Conservation (phyloP, 768 basidiomycete species). For the Omphalotus guepiniiformis region DNA sequence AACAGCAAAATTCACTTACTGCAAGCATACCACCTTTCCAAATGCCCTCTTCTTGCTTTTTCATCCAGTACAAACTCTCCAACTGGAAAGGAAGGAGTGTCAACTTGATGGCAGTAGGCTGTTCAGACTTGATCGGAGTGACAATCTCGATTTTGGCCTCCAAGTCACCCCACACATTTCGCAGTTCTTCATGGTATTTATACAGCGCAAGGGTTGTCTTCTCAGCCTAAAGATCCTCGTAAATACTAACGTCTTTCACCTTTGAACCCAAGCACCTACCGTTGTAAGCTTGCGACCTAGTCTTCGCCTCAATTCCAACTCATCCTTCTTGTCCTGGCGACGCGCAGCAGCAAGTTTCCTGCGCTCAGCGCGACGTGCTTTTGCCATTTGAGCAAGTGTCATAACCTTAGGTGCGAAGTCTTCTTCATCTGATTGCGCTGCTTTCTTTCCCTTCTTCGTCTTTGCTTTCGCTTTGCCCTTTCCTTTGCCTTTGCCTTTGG, state of each 20-base stretch:
- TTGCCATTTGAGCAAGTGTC: slow-evolving; percentile 27
- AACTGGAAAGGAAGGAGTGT: slow-evolving; percentile 91
- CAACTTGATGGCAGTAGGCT: slow-evolving; percentile 81
- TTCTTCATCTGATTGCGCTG: not conserved
- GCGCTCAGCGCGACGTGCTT: slow-evolving; percentile 14
- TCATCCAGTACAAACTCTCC: slow-evolving; percentile 96
- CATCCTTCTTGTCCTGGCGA: slow-evolving; percentile 37
- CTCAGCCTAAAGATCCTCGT: slow-evolving; percentile 53
- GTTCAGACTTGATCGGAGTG: slow-evolving; percentile 65
- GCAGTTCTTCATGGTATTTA: slow-evolving; percentile 75
- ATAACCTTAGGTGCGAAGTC: slow-evolving; percentile 19
- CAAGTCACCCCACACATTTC: slow-evolving; percentile 85
- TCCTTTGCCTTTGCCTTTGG: slow-evolving; percentile 25
- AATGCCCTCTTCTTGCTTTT: slow-evolving; percentile 78
- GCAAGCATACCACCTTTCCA: slow-evolving; percentile 95
- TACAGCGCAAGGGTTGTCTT: slow-evolving; percentile 59
- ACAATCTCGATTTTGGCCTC: slow-evolving; percentile 56
- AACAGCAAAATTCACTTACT: slow-evolving; percentile 37
- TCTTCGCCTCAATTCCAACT: slow-evolving; percentile 44
- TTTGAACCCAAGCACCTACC: slow-evolving; percentile 49
- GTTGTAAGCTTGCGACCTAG: slow-evolving; percentile 74
- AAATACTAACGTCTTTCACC: too few relatives aligned
- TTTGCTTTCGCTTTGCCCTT: slow-evolving; percentile 28
- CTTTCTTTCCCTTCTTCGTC: slow-evolving; percentile 17
- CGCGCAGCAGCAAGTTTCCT: slow-evolving; percentile 12